Percentiles rank a stretch among this genome's conserved stretches.
phyloP scores from a whole-genome alignment of 345 rosid genomes.

The Excoecaria cochinchinensis region DNA sequence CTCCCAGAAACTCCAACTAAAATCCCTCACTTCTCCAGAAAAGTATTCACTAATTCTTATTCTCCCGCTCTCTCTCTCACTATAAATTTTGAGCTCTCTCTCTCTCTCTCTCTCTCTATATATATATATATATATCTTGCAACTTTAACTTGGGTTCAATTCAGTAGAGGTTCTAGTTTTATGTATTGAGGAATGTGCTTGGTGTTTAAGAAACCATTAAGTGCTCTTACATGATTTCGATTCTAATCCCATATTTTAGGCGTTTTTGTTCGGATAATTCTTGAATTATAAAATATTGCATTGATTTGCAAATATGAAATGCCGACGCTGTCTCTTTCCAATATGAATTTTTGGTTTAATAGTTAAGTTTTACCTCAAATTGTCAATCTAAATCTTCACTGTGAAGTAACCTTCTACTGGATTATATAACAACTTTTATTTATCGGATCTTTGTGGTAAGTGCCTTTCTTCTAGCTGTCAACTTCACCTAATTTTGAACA shows the following conservation, averaged over 20 bases:
- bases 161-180: too few species aligned
- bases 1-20: slow-evolving; percentile 34
- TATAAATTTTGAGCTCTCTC: not conserved
- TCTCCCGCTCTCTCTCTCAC: not conserved
- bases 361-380: too few species aligned
- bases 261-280: too few species aligned
- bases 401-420: not conserved
- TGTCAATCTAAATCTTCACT: not conserved
- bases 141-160: not conserved
- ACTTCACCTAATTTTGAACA: not conserved
- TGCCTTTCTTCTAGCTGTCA: not conserved
- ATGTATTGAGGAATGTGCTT: too few species aligned
- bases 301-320: not conserved
- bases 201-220: too few species aligned
- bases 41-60: slow-evolving; percentile 34
- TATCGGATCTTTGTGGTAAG: not conserved
- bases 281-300: too few species aligned
- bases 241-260: too few species aligned
- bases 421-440: not conserved
- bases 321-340: not conserved
- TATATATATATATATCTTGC: not conserved
- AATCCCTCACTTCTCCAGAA: slow-evolving; percentile 79
- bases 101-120: not conserved
- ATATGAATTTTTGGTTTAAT: not conserved
- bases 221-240: not conserved